Conservation (phyloP, 805 yeast species). For the Kuraishia ogatae region DNA sequence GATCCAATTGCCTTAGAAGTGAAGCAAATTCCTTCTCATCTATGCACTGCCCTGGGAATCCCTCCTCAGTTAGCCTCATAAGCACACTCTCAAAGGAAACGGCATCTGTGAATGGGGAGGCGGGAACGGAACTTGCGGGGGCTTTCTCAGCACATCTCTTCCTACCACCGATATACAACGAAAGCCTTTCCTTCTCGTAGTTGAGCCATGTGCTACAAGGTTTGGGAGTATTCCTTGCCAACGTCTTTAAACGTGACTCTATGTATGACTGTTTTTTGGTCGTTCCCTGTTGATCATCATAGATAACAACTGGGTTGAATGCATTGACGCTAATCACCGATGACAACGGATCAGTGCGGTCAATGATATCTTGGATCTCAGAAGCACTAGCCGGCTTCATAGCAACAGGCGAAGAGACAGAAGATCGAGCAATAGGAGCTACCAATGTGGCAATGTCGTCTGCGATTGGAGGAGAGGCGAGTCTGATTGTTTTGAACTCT, state of each 20-base stretch:
- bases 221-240: not conserved
- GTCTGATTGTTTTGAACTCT: not conserved
- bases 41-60: not conserved
- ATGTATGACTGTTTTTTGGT: not conserved
- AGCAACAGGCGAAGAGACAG: not conserved
- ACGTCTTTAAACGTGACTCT: not conserved
- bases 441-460: not conserved
- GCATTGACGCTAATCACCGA: conserved; percentile 19
- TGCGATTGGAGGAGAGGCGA: not conserved
- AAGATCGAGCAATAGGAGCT: not conserved
- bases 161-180: not conserved
- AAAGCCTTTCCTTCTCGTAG: not conserved
- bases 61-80: not conserved
- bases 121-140: not conserved
- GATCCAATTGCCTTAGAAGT: not conserved
- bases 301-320: not conserved
- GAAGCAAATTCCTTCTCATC: not conserved
- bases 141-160: not conserved
- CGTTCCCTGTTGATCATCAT: not conserved
- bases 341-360: conserved; percentile 32
- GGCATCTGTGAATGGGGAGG: not conserved
- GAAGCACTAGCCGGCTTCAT: not conserved
- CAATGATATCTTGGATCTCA: conserved; percentile 26
- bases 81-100: not conserved
- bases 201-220: not conserved